Evolutionary conservation across 345 rosid genomes (phyloP).

Genomic region (Rhizophora apiculata): DNA sequence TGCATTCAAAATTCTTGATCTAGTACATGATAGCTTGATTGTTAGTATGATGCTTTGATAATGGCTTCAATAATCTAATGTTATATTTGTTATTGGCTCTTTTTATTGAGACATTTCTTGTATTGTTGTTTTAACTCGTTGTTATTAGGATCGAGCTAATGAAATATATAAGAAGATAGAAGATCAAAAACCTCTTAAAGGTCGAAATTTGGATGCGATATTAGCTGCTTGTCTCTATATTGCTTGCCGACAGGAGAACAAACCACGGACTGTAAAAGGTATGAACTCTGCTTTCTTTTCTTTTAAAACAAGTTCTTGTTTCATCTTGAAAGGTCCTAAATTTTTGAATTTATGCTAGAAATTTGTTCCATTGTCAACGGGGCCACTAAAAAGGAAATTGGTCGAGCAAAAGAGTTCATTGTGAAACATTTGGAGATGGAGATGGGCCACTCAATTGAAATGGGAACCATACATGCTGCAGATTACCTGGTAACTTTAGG

Average conservation of each 20-base stretch:
- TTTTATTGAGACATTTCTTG: not conserved
- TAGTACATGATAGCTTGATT: not conserved
- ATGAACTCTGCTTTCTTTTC: not conserved
- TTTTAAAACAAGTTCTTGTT: not conserved
- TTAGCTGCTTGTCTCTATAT: slow-evolving; percentile 53
- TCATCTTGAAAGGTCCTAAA: slow-evolving; percentile 11
- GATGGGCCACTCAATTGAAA: slow-evolving; percentile 52
- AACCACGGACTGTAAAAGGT: slow-evolving; percentile 53
- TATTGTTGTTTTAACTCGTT: not conserved
- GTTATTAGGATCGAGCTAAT: slow-evolving; percentile 47
- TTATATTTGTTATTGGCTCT: not conserved
- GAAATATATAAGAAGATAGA: slow-evolving; percentile 56
- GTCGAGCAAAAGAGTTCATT: slow-evolving; percentile 52
- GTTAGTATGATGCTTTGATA: not conserved
- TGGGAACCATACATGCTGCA: slow-evolving; percentile 60
- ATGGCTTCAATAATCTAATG: not conserved
- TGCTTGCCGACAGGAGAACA: slow-evolving; percentile 50
- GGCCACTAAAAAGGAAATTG: slow-evolving; percentile 51
- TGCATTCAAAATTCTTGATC: not conserved
- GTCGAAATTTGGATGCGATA: slow-evolving; percentile 45
- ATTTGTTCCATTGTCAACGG: slow-evolving; percentile 52
- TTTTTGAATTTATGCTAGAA: slow-evolving; percentile 30
- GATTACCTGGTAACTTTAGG: slow-evolving; percentile 41
- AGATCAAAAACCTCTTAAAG: slow-evolving; percentile 49
- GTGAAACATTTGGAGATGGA: slow-evolving; percentile 50